Base-by-base conservation (phyloP, 2,329 filamentous ascomycete genomes). In the Didymella exigua region DNA sequence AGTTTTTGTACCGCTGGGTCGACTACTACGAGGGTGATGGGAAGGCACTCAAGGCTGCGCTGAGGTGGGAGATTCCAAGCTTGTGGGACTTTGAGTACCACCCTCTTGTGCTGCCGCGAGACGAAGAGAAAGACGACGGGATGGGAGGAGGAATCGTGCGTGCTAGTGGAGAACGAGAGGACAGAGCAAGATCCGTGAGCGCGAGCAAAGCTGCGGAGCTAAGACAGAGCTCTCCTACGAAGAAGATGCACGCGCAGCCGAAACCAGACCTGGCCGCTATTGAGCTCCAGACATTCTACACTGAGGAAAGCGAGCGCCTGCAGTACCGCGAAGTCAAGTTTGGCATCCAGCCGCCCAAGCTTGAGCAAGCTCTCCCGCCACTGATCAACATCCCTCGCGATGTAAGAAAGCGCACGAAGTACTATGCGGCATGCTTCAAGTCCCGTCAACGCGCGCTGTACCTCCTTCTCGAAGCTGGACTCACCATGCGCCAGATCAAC, bases 1-100 rank as follows among this genome's bases (percentile, higher is more conserved):
- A 75, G 38, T 71, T 72, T 23, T 50, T 75, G 7, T 75, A 75
- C 38, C 60, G 63, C 5, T 70, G 66, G 63, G 56, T 75, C 43
- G 72, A 75, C 56, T 71, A 58, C 38, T 66, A 67, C 34, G 62
- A 68, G 27, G 69, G 70, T 19, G 67, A 71, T 49, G 72, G 71
- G 2, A 67, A 53, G 24, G 72, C 71, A 16, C 47, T 74, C 41
- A 65, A 68, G 41, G 68, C 68, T 30, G 72, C 71, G n/a, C 37
- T 73, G 26, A 53, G 59, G 10, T 58, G 57, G 44, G 72, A 75
- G 48, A 74, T 75, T 21, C 72, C 71, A 9, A 72, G 67, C 41
- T 46, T 75, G 30, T 72, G 68, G 69, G 65, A 70, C 31, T 75
- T 73, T 45, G 71, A 74, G 23, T 62, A 63, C 16, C 70, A 72